Evolutionary conservation across 371 early-diverging fungal genomes (phyloP), one percentile per base, ranked within the genome.

Genomic region (Apophysomyces elegans): DNA sequence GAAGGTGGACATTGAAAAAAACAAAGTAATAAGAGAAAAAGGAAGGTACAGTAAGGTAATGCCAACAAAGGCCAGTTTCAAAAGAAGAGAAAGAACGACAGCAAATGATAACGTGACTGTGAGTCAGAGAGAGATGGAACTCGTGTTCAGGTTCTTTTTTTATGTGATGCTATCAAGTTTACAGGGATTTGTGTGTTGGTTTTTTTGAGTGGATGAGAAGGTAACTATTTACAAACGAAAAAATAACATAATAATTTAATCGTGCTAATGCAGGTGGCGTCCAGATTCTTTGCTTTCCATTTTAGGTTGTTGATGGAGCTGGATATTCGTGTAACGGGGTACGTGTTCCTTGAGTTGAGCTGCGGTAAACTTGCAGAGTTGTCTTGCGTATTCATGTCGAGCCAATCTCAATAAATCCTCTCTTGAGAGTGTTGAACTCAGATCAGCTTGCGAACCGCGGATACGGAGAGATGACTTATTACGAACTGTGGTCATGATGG

Each of bases 341-440:
- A 72, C 73, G 44, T 70, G 59, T 64, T 69, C 66, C 56, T 66
- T 59, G 14, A 79, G 47, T 54, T 76, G 80, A 37, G 74, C 73
- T 64, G 72, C 65, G 18, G 80, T 79, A 41, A 67, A 76, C 61
- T 71, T 71, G 59, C 71, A 63, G 41, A 79, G 61, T 62, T 79
- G 80, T 61, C 80, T 63, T 37, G 80, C 80, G 56, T 79, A 79
- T 64, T 79, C 80, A 21, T 68, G 63, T 61, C 73, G 70, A 39
- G 80, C 80, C 67, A 79, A 63, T 7, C 63, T 59, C 56, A 78
- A 44, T 1, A 78, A 41, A 56, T 78, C 69, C 26, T 78, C 73
- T 64, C 78, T 65, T 39, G 68, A 64, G 46, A 73, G 38, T 21
- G 70, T 64, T 0, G 43, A 45, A 26, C 45, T 44, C 26, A 61